These are phyloP conservation scores for Oidium heveae DNA, from an alignment of 2,329 filamentous ascomycete genomes.

Conservation along the genomic window DNA sequence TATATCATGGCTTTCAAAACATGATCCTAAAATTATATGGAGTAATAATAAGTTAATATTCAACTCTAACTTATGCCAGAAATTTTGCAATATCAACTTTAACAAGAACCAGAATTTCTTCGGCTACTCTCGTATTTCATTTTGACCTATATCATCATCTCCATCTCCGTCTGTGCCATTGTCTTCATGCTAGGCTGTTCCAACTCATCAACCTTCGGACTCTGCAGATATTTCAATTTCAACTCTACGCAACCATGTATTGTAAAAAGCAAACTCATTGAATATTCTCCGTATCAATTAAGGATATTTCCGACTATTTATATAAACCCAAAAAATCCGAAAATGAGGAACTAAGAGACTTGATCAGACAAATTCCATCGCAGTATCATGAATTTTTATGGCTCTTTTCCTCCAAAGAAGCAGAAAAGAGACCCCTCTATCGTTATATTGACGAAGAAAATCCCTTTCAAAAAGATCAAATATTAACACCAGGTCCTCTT, in stretches of 20 bases:
- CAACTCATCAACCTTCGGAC: too few relatives aligned
- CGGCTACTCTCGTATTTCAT: too few relatives aligned
- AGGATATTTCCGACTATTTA: too few relatives aligned
- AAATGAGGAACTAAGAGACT: not conserved
- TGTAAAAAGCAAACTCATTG: too few relatives aligned
- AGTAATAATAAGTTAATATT: not conserved
- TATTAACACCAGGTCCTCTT: not conserved
- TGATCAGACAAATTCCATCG: not conserved
- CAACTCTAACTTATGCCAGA: not conserved
- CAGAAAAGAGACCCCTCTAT: not conserved
- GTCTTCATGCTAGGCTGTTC: too few relatives aligned
- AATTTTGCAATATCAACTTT: too few relatives aligned
- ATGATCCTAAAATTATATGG: conserved; percentile 1
- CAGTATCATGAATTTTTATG: not conserved
- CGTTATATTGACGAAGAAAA: not conserved
- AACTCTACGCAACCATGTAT: too few relatives aligned
- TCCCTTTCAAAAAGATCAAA: not conserved
- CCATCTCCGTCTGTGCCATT: too few relatives aligned
- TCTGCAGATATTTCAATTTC: too few relatives aligned
- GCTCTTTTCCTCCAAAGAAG: not conserved
- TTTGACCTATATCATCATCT: too few relatives aligned
- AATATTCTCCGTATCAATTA: too few relatives aligned
- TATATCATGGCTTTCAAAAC: not conserved
- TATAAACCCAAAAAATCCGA: not conserved
- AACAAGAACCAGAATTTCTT: too few relatives aligned